A percentile compares a stretch with the other conserved stretches of the same genome.
Evolutionary conservation across 805 yeast species (phyloP).

Genomic region (Wickerhamomyces mucosus): DNA sequence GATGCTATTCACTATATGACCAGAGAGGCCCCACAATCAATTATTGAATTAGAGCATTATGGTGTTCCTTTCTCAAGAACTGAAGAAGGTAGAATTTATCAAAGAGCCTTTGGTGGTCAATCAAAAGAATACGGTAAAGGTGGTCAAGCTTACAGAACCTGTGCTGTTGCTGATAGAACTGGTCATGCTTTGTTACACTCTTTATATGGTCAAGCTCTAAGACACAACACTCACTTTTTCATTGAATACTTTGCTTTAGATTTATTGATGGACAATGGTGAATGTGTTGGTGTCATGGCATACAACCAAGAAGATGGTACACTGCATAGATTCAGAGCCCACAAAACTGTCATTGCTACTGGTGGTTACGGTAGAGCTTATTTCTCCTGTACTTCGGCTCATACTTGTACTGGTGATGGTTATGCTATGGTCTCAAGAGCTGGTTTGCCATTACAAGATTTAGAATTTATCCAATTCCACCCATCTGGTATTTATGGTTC

Average conservation of each 20-base stretch:
- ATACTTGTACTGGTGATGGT: conserved; percentile 99
- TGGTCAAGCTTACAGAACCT: conserved; percentile 98
- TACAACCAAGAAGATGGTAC: conserved; percentile 99
- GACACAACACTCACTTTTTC: conserved; percentile 96
- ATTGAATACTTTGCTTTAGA: conserved; percentile 96
- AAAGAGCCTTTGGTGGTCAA: conserved; percentile 99
- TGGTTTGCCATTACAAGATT: conserved; percentile 93
- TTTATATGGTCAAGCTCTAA: conserved; percentile 88
- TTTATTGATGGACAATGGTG: conserved; percentile 89
- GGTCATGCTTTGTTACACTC: conserved; percentile 97
- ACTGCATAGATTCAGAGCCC: conserved; percentile 93
- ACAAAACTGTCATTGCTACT: conserved; percentile 92
- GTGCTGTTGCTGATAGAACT: conserved; percentile 99
- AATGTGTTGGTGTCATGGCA: conserved; percentile 93
- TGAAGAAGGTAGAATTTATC: conserved; percentile 93
- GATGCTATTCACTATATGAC: conserved; percentile 99
- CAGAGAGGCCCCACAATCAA: conserved; percentile 92
- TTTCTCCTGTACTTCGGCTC: conserved; percentile 98
- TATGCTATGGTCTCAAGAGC: conserved; percentile 98
- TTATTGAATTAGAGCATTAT: conserved; percentile 93
- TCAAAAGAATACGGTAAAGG: conserved; percentile 92
- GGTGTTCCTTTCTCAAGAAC: conserved; percentile 98
- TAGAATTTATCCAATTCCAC: conserved; percentile 97
- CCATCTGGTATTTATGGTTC: conserved; percentile 99
- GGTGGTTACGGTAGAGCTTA: conserved; percentile 99